Base-by-base conservation (phyloP, 2,329 filamentous ascomycete species). In the Talaromyces sp. region DNA sequence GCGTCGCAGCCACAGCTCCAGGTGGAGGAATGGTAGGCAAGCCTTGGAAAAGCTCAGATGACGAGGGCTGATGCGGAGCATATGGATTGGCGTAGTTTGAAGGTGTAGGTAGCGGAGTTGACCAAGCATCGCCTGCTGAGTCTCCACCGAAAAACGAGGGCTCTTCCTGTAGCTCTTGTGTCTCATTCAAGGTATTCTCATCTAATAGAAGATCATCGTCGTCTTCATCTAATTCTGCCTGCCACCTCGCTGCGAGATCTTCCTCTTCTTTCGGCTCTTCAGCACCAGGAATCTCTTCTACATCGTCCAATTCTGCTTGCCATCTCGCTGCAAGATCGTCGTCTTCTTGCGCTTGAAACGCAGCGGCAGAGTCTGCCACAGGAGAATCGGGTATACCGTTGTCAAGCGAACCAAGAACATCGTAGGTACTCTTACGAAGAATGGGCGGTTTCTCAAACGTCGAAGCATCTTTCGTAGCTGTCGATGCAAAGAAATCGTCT, bases 161-260 rank as follows among this genome's bases (percentile, higher is more conserved):
- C 27, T 74, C 71, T 3, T 67, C 70, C 43, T 71, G 58, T 41
- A 68, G 66, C 59, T 59, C n/a, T 13, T 67, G 54, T 6, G 68
- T 8, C 35, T 66, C 47, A 71, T 76, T 66, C 68, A 73, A 66
- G 67, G 71, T 65, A 63, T 82, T 82, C 3, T 84, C 83, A 65
- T 93, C 93, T 7, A 96, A 89, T 10, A 97, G 80, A 66, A 97
- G 90, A 0, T 92, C 93, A 74, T 97, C 93, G 69, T 93, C 93
- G 58, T 91, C 90, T 58, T 91, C 90, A 14, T 82, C 91, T 71
- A 97, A 86, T 50, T 92, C 91, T 56, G 91, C 90, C 68, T 92
- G 87, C 91, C 94, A 97, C 70, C 92, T 89, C 19, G 90, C 90
- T 54, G 90, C 89, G 47, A 95, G 76, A 72, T 94, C 90, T 49